A percentile compares a stretch with the other conserved stretches of the same genome.
Conservation (phyloP, 2,329 filamentous ascomycete genomes). For the Rhinocladiella mackenziei region DNA sequence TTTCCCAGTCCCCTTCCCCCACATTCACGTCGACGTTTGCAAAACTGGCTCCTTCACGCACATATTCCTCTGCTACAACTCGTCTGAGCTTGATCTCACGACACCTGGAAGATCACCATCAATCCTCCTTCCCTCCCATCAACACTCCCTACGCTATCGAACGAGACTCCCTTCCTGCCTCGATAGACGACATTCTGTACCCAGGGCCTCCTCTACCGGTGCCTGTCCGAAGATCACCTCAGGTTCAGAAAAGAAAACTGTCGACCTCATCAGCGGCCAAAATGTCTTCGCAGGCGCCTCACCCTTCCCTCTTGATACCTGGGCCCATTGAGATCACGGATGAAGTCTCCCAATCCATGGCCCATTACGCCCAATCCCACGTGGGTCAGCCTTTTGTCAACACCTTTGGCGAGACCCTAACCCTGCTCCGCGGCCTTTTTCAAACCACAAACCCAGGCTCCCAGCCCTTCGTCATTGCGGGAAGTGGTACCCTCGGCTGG, state of each 20-base stretch:
- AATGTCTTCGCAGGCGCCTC: slow-evolving; percentile 48
- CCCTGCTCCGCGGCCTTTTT: slow-evolving; percentile 88
- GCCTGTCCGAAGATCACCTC: slow-evolving; percentile 10
- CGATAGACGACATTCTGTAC: slow-evolving; percentile 54
- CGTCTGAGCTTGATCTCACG: slow-evolving; percentile 58
- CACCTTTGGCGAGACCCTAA: slow-evolving; percentile 83
- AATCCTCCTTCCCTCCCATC: slow-evolving; percentile 51
- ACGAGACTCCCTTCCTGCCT: slow-evolving; percentile 45
- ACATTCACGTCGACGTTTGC: slow-evolving; percentile 29
- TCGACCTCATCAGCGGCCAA: slow-evolving; percentile 24
- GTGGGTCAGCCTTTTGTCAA: slow-evolving; percentile 85
- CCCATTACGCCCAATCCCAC: slow-evolving; percentile 66
- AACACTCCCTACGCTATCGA: slow-evolving; percentile 63
- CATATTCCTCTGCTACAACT: slow-evolving; percentile 36
- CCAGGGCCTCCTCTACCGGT: slow-evolving; percentile 23
- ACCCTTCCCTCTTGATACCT: slow-evolving; percentile 82
- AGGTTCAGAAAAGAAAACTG: slow-evolving; percentile 19
- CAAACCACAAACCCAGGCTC: slow-evolving; percentile 76
- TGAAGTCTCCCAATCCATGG: slow-evolving; percentile 28
- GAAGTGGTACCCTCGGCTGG: slow-evolving; percentile 94
- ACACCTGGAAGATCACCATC: slow-evolving; percentile 48
- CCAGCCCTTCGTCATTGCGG: slow-evolving; percentile 89
- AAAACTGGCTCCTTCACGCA: slow-evolving; percentile 48
- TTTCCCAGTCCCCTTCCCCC: slow-evolving; percentile 3
- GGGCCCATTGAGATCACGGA: slow-evolving; percentile 55